These are phyloP conservation scores for Claviceps pusilla DNA, from an alignment of 2,329 filamentous ascomycete genomes.

Conservation along the genomic window DNA sequence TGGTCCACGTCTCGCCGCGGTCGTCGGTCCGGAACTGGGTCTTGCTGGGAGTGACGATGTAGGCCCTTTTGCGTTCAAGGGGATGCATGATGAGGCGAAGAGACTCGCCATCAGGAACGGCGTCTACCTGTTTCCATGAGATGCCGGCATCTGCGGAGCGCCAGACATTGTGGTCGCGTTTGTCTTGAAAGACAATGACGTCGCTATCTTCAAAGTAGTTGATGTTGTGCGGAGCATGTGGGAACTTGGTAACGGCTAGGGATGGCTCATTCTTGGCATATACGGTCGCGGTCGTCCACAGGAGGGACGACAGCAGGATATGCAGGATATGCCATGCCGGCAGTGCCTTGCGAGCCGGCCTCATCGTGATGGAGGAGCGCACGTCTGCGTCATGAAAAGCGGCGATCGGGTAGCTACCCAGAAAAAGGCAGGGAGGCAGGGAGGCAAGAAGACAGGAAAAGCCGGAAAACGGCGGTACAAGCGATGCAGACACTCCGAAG, in stretches of 20 bases:
- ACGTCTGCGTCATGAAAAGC: constrained; percentile 27
- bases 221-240: constrained; percentile 50
- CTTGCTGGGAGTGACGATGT: constrained; percentile 54
- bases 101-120: constrained; percentile 47
- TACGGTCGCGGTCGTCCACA: constrained; percentile 23
- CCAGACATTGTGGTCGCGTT: constrained; percentile 48
- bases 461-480: not conserved
- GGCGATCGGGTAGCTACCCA: not conserved
- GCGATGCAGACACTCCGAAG: not conserved
- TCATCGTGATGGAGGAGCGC: constrained; percentile 34
- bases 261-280: constrained; percentile 49
- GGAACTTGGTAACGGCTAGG: constrained; percentile 50
- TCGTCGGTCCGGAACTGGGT: constrained; percentile 75
- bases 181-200: constrained; percentile 60
- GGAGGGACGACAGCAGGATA: constrained; percentile 35
- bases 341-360: constrained; percentile 32
- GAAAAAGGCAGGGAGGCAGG: not conserved
- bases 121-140: constrained; percentile 54
- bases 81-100: constrained; percentile 59
- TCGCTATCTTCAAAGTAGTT: constrained; percentile 89
- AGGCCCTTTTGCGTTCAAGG: constrained; percentile 64
- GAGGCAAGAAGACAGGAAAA: not conserved
- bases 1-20: constrained; percentile 64
- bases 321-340: constrained; percentile 33
- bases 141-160: constrained; percentile 70